These are phyloP conservation scores for Amyloporia xantha DNA, from an alignment of 768 basidiomycete species.

Conservation along the genomic window DNA sequence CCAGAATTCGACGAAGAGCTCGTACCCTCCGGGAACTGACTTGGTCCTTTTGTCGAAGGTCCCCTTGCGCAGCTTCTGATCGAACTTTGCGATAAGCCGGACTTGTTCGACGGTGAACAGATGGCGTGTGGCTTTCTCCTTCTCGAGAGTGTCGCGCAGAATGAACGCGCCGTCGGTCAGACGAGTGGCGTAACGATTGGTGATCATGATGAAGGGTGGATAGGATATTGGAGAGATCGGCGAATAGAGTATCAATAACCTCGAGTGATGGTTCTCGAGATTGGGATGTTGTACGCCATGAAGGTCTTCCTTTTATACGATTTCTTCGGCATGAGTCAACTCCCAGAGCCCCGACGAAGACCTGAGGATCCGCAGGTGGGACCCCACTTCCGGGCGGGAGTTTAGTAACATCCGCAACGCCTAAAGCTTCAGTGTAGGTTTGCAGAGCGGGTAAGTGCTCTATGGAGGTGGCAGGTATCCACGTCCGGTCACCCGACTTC, in stretches of 20 bases:
- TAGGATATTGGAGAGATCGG: too few species aligned
- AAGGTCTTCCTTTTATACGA: too few species aligned
- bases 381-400: not conserved
- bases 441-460: constrained; percentile 14
- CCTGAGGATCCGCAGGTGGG: not conserved
- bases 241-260: too few species aligned
- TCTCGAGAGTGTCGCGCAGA: not conserved
- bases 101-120: not conserved
- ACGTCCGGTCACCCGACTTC: constrained; percentile 29
- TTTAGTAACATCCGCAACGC: constrained; percentile 3
- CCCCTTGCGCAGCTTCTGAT: not conserved
- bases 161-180: not conserved
- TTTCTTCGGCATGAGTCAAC: too few species aligned
- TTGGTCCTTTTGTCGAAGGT: not conserved
- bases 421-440: constrained; percentile 21
- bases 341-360: not conserved
- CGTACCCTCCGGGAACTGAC: not conserved
- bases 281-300: too few species aligned
- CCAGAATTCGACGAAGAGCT: not conserved
- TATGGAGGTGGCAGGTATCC: constrained; percentile 24
- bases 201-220: too few species aligned
- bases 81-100: not conserved
- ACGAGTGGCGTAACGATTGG: not conserved
- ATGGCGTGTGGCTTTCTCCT: not conserved
- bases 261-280: too few species aligned